These are phyloP conservation scores for Dendrothele bispora DNA, from an alignment of 768 basidiomycete genomes.

Conservation along the genomic window DNA sequence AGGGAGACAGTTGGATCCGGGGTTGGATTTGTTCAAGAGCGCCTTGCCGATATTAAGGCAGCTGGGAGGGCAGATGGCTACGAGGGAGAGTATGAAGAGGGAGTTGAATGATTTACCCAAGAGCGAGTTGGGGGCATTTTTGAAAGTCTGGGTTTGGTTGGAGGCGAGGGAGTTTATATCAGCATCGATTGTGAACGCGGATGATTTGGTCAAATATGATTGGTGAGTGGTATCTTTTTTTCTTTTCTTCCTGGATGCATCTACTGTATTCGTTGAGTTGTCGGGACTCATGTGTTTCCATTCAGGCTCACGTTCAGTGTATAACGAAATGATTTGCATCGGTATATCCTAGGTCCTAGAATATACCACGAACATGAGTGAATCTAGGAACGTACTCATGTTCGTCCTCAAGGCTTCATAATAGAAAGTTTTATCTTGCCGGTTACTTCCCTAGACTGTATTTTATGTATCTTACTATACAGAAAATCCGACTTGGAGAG, in stretches of 20 bases:
- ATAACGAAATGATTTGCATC: too few relatives aligned
- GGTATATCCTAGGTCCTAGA: too few relatives aligned
- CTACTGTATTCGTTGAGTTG: background rate
- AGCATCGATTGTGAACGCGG: conserved; percentile 74
- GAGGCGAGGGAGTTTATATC: conserved; percentile 89
- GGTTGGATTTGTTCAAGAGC: conserved; percentile 92
- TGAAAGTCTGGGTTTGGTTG: conserved; percentile 96
- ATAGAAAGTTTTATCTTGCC: too few relatives aligned
- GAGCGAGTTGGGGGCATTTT: conserved; percentile 77
- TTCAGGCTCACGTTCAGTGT: too few relatives aligned
- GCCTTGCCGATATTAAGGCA: conserved; percentile 92
- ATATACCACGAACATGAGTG: too few relatives aligned
- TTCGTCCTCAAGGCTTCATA: too few relatives aligned
- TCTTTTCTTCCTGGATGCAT: background rate
- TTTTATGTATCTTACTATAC: too few relatives aligned
- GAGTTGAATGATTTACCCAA: conserved; percentile 64
- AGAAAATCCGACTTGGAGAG: too few relatives aligned
- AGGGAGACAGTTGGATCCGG: conserved; percentile 89
- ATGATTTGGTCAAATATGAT: conserved; percentile 86
- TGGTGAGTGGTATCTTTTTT: conserved; percentile 69
- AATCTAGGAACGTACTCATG: too few relatives aligned
- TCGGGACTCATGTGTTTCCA: too few relatives aligned
- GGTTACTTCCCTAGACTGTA: too few relatives aligned
- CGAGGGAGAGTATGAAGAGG: conserved; percentile 53
- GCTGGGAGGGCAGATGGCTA: conserved; percentile 89